Percentiles rank a stretch among this genome's conserved stretches.
These are phyloP conservation scores for Helicostylum pulchrum DNA, from an alignment of 192 early-diverging fungal genomes.

Conservation along the genomic window DNA sequence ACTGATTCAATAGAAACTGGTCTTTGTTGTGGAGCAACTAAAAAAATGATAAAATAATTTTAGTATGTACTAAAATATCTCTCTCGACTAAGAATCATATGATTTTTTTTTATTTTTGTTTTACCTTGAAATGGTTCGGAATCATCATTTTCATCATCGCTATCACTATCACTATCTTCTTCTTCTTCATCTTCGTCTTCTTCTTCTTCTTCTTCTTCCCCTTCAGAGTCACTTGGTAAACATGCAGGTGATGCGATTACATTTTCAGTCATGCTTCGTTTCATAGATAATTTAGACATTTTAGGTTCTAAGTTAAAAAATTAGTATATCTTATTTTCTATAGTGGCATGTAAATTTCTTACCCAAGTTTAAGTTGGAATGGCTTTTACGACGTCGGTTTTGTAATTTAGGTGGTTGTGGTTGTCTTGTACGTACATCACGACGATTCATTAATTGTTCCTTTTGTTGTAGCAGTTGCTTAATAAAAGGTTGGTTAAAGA, in stretches of 20 bases:
- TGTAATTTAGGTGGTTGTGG: too few species aligned
- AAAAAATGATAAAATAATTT: too few species aligned
- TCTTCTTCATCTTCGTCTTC: constrained; percentile 13
- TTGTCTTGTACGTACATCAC: neutral
- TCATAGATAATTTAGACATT: neutral
- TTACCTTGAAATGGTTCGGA: neutral
- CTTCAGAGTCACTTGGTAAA: constrained; percentile 14
- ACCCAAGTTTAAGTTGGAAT: neutral
- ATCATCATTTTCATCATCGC: neutral
- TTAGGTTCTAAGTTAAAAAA: neutral
- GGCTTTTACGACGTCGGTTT: neutral
- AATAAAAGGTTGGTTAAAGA: constrained; percentile 22
- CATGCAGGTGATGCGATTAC: neutral
- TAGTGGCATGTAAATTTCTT: neutral
- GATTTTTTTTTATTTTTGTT: neutral
- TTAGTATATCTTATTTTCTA: neutral
- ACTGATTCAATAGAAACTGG: too few species aligned
- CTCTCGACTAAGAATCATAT: neutral
- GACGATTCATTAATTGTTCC: neutral
- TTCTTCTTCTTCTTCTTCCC: constrained; percentile 12
- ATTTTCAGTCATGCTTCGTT: too few species aligned
- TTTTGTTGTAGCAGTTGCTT: neutral
- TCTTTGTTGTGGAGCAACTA: too few species aligned
- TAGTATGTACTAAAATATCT: neutral
- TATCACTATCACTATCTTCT: neutral